phyloP scores from a whole-genome alignment of 2,329 filamentous ascomycete species.

The Botrytis deweyae region DNA sequence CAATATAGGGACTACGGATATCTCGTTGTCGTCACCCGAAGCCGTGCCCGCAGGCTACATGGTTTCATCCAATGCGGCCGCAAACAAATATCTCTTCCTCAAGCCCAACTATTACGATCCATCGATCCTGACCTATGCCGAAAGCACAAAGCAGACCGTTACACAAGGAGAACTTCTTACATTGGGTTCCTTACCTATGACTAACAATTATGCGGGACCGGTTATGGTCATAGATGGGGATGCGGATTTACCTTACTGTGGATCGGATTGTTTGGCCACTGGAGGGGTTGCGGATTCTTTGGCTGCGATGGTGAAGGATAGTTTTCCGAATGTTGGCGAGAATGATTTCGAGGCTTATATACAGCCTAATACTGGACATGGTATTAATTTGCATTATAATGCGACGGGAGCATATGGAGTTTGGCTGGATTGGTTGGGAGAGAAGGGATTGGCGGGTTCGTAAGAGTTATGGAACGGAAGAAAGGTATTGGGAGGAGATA shows the following conservation, averaged over 20 bases:
- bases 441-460: background rate
- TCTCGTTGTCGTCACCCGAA: background rate
- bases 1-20: background rate
- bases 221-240: constrained; percentile 59
- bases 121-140: background rate
- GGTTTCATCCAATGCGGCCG: background rate
- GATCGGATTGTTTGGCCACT: constrained; percentile 56
- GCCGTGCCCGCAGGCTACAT: background rate
- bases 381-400: constrained; percentile 47
- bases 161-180: background rate
- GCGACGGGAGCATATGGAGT: constrained; percentile 41
- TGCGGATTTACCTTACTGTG: constrained; percentile 57
- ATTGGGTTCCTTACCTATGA: background rate
- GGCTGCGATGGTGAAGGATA: constrained; percentile 39
- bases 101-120: background rate
- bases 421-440: constrained; percentile 41
- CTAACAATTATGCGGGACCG: constrained; percentile 38
- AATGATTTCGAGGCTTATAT: constrained; percentile 44
- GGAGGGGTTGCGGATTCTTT: constrained; percentile 33
- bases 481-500: background rate
- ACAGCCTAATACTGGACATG: constrained; percentile 52
- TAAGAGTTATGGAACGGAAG: background rate
- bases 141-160: background rate
- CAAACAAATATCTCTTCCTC: background rate
- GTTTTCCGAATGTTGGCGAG: constrained; percentile 31